Evolutionary conservation across 306 rosid species (phyloP).

Genomic region (Medicago ruthenica): DNA sequence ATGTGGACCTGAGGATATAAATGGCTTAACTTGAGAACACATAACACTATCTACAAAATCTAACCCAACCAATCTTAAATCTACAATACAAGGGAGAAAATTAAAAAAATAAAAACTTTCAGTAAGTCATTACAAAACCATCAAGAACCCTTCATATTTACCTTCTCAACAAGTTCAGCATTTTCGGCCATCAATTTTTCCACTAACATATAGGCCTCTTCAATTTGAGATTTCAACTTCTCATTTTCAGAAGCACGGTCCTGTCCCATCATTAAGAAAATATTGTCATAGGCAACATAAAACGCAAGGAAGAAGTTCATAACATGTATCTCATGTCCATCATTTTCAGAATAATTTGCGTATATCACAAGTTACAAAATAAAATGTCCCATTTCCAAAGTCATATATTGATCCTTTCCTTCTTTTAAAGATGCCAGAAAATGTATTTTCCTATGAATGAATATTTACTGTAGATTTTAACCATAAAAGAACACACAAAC

Average conservation of each 20-base stretch:
- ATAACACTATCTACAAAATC: constrained; percentile 36
- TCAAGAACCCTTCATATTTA: constrained; percentile 37
- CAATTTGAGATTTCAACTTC: constrained; percentile 74
- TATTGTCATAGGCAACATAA: constrained; percentile 38
- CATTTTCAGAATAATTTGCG: no score
- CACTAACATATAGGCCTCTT: constrained; percentile 65
- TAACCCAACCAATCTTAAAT: constrained; percentile 30
- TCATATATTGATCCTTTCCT: constrained; percentile 18
- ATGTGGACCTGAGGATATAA: constrained; percentile 59
- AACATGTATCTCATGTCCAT: no score
- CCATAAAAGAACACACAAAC: constrained; percentile 37
- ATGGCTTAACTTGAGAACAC: constrained; percentile 14
- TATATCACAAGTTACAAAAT: no score
- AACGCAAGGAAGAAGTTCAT: constrained; percentile 16
- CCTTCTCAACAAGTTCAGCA: constrained; percentile 94
- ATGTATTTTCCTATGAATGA: not conserved
- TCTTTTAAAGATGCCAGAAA: constrained; percentile 1
- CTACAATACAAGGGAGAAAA: not conserved
- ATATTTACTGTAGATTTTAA: constrained; percentile 18
- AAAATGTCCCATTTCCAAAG: no score
- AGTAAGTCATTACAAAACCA: constrained; percentile 14
- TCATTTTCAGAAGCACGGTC: constrained; percentile 57
- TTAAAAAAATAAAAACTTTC: constrained; percentile 13
- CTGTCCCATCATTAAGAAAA: constrained; percentile 43
- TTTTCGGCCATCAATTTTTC: constrained; percentile 79